phyloP scores from a whole-genome alignment of 495 filamentous ascomycete species.

The Lentithecium fluviatile region DNA sequence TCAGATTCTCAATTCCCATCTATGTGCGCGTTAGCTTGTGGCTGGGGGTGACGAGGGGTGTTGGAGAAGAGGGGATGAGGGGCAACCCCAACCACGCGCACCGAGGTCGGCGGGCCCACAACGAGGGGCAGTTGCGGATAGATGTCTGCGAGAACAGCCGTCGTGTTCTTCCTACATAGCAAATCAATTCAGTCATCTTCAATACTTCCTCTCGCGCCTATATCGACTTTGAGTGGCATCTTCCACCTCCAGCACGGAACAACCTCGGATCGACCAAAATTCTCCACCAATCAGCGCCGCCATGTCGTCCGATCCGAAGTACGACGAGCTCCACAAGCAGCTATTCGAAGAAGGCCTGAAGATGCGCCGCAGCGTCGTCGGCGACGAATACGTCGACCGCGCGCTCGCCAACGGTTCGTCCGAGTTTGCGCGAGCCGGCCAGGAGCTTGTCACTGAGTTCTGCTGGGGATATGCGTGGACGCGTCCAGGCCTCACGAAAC shows the following conservation, averaged over 20 bases:
- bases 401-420: conserved; percentile 48
- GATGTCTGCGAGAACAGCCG: background rate
- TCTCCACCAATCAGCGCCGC: conserved; percentile 20
- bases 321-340: conserved; percentile 47
- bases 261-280: conserved; percentile 6
- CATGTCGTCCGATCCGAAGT: conserved; percentile 34
- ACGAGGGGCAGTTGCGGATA: conserved; percentile 6
- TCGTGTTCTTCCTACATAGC: conserved; percentile 5
- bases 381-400: conserved; percentile 54
- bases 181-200: conserved; percentile 16
- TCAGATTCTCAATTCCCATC: too few species aligned
- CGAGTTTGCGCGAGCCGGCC: conserved; percentile 52
- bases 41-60: too few species aligned
- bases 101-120: conserved; percentile 22
- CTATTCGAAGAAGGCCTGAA: conserved; percentile 59
- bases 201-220: conserved; percentile 3
- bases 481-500: conserved; percentile 54
- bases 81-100: conserved; percentile 14
- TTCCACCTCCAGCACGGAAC: background rate
- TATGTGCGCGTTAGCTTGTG: too few species aligned
- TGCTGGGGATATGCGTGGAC: conserved; percentile 59
- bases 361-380: conserved; percentile 54
- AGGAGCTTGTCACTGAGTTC: conserved; percentile 55
- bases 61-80: conserved; percentile 31
- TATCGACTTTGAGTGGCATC: too few species aligned